Evolutionary conservation across 2,329 filamentous ascomycete species (phyloP).

Genomic region (Xylariaceae sp.): DNA sequence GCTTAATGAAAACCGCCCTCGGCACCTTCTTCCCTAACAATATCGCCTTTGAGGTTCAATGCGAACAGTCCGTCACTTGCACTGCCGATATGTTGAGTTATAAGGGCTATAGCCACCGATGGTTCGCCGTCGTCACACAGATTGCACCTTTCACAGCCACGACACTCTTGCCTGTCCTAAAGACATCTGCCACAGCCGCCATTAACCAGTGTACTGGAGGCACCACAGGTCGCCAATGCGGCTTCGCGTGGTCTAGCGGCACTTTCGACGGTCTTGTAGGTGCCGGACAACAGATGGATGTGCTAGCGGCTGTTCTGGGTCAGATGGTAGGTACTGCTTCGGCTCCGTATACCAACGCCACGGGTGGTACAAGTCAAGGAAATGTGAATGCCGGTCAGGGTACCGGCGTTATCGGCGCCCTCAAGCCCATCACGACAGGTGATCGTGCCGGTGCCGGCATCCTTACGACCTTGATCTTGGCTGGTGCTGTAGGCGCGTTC

Average conservation of each 20-base stretch:
- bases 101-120: conserved; percentile 57
- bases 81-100: conserved; percentile 56
- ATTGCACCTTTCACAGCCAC: conserved; percentile 37
- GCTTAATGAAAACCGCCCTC: conserved; percentile 43
- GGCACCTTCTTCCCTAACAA: conserved; percentile 46
- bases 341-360: conserved; percentile 41
- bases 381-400: conserved; percentile 40
- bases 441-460: conserved; percentile 48
- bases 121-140: conserved; percentile 41
- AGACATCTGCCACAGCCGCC: conserved; percentile 38
- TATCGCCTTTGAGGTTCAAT: conserved; percentile 52
- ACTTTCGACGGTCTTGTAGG: conserved; percentile 52
- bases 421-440: conserved; percentile 37
- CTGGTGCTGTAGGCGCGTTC: conserved; percentile 38
- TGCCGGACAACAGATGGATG: conserved; percentile 59
- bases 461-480: conserved; percentile 43
- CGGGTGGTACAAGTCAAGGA: conserved; percentile 50
- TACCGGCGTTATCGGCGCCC: conserved; percentile 31
- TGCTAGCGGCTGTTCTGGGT: conserved; percentile 51
- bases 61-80: conserved; percentile 48
- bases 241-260: conserved; percentile 44
- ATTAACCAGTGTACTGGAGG: conserved; percentile 34
- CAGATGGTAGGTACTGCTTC: conserved; percentile 43
- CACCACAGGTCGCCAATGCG: conserved; percentile 41
- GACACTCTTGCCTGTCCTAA: conserved; percentile 34